Evolutionary conservation across 192 early-diverging fungal species (phyloP).

Genomic region (Rhizophagus clarus): DNA sequence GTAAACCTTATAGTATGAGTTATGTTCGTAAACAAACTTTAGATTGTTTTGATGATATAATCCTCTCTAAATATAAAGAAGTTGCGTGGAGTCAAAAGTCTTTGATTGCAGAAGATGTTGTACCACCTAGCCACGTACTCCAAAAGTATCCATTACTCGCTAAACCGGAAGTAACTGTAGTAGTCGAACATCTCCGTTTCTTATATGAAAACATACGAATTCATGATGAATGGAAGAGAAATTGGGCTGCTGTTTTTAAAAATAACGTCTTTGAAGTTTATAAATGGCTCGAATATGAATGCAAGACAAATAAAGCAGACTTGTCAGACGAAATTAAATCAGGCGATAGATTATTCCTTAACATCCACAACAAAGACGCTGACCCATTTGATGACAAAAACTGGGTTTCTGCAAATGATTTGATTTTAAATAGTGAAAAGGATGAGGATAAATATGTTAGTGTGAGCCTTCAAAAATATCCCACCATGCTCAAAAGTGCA

Average conservation of each 20-base stretch:
- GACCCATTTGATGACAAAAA: conserved; percentile 5
- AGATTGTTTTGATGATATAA: conserved; percentile 2
- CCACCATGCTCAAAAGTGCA: background rate
- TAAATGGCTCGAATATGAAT: background rate
- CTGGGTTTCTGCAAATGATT: background rate
- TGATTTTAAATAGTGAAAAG: background rate
- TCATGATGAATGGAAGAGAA: background rate
- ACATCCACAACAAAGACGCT: background rate
- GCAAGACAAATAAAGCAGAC: background rate
- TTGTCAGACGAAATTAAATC: background rate
- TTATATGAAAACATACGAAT: background rate
- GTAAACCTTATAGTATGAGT: background rate
- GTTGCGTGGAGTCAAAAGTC: conserved; percentile 12
- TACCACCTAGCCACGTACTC: background rate
- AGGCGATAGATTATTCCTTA: background rate
- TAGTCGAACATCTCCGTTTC: conserved; percentile 2
- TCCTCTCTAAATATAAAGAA: conserved; percentile 7
- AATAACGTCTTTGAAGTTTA: background rate
- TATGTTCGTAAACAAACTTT: background rate
- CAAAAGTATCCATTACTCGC: conserved; percentile 4
- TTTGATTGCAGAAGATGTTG: conserved; percentile 8
- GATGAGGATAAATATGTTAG: background rate
- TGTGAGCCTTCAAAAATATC: background rate
- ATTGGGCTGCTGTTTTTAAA: background rate
- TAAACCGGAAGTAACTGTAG: background rate